phyloP scores from a whole-genome alignment of 1,284 basidiomycete genomes.

The Leccinum griseonigrum region DNA sequence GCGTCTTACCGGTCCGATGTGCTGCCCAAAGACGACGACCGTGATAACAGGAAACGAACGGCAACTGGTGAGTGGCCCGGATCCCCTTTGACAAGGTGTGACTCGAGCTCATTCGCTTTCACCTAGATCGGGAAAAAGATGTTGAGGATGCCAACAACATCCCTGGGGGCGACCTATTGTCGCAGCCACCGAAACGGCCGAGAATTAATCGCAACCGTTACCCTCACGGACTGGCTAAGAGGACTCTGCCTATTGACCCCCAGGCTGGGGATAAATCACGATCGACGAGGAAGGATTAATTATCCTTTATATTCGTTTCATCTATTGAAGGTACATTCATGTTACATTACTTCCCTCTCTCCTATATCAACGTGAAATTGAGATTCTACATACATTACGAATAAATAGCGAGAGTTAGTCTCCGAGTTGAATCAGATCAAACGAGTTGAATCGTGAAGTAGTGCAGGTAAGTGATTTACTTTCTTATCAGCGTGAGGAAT shows the following conservation, averaged over 20 bases:
- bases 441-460: constrained; percentile 37
- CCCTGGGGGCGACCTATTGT: constrained; percentile 22
- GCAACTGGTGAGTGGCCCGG: constrained; percentile 50
- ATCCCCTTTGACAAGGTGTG: background rate
- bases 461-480: constrained; percentile 31
- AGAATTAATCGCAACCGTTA: constrained; percentile 49
- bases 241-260: constrained; percentile 59
- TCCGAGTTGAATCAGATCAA: constrained; percentile 37
- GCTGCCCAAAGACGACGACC: constrained; percentile 53
- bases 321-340: constrained; percentile 16
- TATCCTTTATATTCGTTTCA: constrained; percentile 4
- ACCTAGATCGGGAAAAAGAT: constrained; percentile 38
- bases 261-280: constrained; percentile 53
- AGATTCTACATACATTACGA: constrained; percentile 21
- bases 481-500: constrained; percentile 79
- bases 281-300: constrained; percentile 47
- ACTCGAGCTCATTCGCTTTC: background rate
- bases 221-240: constrained; percentile 49
- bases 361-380: constrained; percentile 13
- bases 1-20: constrained; percentile 41
- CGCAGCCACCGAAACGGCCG: constrained; percentile 42
- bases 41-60: constrained; percentile 66
- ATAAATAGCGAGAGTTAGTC: constrained; percentile 15
- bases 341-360: constrained; percentile 23
- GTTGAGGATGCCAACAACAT: constrained; percentile 22